Evolutionary conservation across 768 basidiomycete genomes (phyloP), one percentile per base, ranked within the genome.

Genomic region (Tricholoma sp.): DNA sequence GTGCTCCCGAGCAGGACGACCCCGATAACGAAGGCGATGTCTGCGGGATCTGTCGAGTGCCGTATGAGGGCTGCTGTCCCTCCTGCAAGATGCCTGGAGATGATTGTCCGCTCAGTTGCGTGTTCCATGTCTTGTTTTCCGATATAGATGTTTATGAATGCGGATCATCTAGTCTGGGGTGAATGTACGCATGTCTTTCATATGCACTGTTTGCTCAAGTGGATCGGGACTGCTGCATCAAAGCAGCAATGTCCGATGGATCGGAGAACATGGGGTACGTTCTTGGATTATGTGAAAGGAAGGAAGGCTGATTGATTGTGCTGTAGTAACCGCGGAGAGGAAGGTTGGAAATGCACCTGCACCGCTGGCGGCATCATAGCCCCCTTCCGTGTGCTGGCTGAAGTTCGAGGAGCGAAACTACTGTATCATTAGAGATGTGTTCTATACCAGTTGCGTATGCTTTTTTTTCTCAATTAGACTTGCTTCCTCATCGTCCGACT

Each of bases 161-260:
- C 2, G 17, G 57, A 41, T 24, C 17, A 4, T 45, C 3, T 61
- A 98, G 96, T 98, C 53, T 98, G 94, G 92, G 97, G 97, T 33
- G 88, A 97, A 72, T 99, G 96, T 67, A 92, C 86, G 6, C 97
- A 98, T 68, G 86, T 97, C 56, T 99, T 98, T 66, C 97, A 99
- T 68, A 94, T 98, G 92, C 96, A 99, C 69, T 98, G 96, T 72
- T 74, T 99, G 11, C 79, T 96, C 60, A 97, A 98, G 70, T 99
- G 97, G 97, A 83, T 98, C 57, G 86, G 86, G 3, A 95, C 94
- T 0, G 74, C 84, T 4, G 84, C 90, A 12, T 94, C 91, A 34
- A 98, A 98, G 69, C 87, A 89, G 63, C 93, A 95, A 63, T 99
- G 97, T 77, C 97, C 97, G n/a, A 95, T 99, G 93, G 96, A 98